Evolutionary conservation across 495 filamentous ascomycete genomes (phyloP).

Genomic region (Coniosporium apollinis): DNA sequence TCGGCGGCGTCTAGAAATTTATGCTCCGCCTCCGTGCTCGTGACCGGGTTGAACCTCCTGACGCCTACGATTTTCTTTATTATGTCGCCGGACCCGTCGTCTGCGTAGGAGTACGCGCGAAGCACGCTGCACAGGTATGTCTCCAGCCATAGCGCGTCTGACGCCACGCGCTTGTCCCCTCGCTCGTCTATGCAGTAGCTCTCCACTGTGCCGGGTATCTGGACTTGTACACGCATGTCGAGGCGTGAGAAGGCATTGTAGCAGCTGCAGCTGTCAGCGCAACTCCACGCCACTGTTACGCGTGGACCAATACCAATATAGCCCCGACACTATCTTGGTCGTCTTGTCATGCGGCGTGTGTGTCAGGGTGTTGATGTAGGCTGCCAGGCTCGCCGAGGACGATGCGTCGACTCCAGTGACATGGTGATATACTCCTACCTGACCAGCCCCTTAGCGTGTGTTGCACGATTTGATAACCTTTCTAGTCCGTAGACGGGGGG

Average conservation of each 20-base stretch:
- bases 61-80: constrained; percentile 91
- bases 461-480: constrained; percentile 3
- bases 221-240: constrained; percentile 96
- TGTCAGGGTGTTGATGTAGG: constrained; percentile 94
- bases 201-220: constrained; percentile 87
- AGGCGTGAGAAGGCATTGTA: constrained; percentile 98
- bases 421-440: constrained; percentile 94
- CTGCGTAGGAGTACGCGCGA: constrained; percentile 87
- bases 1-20: constrained; percentile 92
- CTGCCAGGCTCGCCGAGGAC: constrained; percentile 87
- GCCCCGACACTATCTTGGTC: constrained; percentile 78
- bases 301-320: constrained; percentile 59
- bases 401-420: constrained; percentile 95
- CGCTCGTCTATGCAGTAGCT: constrained; percentile 93
- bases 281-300: neutral
- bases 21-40: constrained; percentile 92
- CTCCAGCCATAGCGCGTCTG: constrained; percentile 89
- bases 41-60: constrained; percentile 90
- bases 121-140: constrained; percentile 91
- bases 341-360: constrained; percentile 75
- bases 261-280: constrained; percentile 41
- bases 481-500: constrained; percentile 10
- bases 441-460: neutral
- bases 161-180: constrained; percentile 80
- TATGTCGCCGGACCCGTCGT: constrained; percentile 78